Percentiles rank a stretch among this genome's conserved stretches.
phyloP scores from a whole-genome alignment of 2,329 filamentous ascomycete genomes.

The Arthrinium phaeospermum region DNA sequence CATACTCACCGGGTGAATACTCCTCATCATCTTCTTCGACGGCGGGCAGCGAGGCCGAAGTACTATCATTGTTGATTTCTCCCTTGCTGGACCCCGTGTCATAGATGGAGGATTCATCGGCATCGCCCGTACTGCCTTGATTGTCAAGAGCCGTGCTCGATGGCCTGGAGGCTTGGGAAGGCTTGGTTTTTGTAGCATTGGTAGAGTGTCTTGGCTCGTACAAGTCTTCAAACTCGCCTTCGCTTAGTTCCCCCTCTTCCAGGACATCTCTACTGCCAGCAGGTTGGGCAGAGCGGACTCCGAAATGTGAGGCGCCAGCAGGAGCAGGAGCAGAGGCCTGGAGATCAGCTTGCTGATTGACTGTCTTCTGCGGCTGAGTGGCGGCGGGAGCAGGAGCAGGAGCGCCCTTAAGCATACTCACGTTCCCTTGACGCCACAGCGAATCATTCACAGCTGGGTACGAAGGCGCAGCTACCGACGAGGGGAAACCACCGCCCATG shows the following conservation, averaged over 20 bases:
- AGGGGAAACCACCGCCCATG: conserved; percentile 4
- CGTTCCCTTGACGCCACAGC: conserved; percentile 1
- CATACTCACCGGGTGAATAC: conserved; percentile 33
- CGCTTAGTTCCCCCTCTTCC: conserved; percentile 81
- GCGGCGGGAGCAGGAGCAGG: not conserved
- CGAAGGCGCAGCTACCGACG: not conserved
- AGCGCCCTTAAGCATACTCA: not conserved
- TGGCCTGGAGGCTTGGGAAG: conserved; percentile 22
- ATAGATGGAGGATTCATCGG: conserved; percentile 41
- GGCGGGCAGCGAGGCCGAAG: conserved; percentile 29
- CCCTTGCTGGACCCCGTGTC: conserved; percentile 35
- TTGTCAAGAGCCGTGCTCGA: conserved; percentile 28
- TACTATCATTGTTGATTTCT: conserved; percentile 31
- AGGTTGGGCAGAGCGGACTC: not conserved
- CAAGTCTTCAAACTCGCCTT: conserved; percentile 66
- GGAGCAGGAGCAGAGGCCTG: not conserved
- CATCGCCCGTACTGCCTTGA: conserved; percentile 35
- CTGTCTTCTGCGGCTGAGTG: not conserved
- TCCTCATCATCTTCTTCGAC: conserved; percentile 32
- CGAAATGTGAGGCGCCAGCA: not conserved
- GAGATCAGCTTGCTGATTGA: not conserved
- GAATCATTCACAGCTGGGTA: conserved; percentile 5
- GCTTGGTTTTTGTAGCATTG: not conserved
- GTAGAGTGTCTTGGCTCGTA: conserved; percentile 50
- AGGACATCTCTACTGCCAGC: conserved; percentile 23